A percentile compares a stretch with the other conserved stretches of the same genome.
Conservation (phyloP, 192 early-diverging fungal species). For the Pilaira anomala region DNA sequence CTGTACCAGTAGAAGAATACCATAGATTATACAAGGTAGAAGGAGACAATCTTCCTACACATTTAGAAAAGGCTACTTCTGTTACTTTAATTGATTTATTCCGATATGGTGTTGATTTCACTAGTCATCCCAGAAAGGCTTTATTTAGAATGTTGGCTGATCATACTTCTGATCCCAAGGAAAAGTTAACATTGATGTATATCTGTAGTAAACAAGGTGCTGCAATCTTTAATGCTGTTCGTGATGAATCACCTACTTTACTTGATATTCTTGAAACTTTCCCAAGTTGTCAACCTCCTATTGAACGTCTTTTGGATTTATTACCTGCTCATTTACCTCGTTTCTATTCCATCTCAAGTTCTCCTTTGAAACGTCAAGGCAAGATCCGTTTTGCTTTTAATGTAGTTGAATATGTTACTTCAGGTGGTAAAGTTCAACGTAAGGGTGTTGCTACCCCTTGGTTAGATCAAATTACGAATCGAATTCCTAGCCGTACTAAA, state of each 20-base stretch:
- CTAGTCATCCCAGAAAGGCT: constrained; percentile 70
- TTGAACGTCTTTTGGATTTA: constrained; percentile 71
- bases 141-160: constrained; percentile 83
- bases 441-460: constrained; percentile 79
- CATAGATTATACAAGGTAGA: constrained; percentile 39
- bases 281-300: constrained; percentile 67
- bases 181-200: constrained; percentile 76
- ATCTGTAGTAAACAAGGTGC: constrained; percentile 76
- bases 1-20: constrained; percentile 38
- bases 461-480: constrained; percentile 65
- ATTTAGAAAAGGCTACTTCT: constrained; percentile 41
- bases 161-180: constrained; percentile 59
- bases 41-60: constrained; percentile 50
- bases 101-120: constrained; percentile 73
- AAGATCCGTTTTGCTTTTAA: constrained; percentile 83
- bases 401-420: constrained; percentile 66
- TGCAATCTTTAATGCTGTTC: constrained; percentile 62
- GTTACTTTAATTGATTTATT: constrained; percentile 65
- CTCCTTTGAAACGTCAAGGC: constrained; percentile 51
- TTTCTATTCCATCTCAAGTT: constrained; percentile 82
- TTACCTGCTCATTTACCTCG: constrained; percentile 79
- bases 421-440: constrained; percentile 32
- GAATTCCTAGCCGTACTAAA: constrained; percentile 11
- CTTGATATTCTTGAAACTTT: constrained; percentile 81
- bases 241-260: constrained; percentile 66